Evolutionary conservation across 306 rosid genomes (phyloP), one percentile per base, ranked within the genome.

Genomic region (Mimosa pudica): DNA sequence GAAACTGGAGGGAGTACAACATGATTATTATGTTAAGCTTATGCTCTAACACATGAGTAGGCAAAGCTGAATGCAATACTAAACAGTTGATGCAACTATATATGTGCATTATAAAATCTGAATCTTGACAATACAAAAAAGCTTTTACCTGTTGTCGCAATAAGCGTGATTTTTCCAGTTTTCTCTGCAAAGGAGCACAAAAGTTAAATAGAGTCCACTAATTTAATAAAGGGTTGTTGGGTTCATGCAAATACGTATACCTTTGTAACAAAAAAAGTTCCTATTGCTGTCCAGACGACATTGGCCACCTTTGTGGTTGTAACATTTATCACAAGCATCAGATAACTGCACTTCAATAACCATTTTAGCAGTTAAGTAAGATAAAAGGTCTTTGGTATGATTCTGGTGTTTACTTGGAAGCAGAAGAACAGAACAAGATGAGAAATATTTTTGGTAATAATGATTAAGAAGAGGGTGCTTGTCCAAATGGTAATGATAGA

Each of bases 261-360:
- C 54, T 44, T 10, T 70, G 67, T 42, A 16, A 36, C 79, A 82
- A 3, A 10, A 6, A 35, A 71, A 44, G 24, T 32, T 77, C 13
- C 45, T 58, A 20, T 64, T 11, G 24, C 60, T 41, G 49, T 82
- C 44, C 3, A 58, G 60, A 51, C 18, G 74, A 71, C 85, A 77
- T 48, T 42, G 71, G 54, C 74, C 81, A 70, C 77, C 62, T 48
- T 2, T 70, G 1, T 5, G 1, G 20, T 61, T 13, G 38, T 65
- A 54, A 75, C 88, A 85, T 17, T n/a, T 5, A 4, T 4, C 6
- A 79, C 88, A 85, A 71, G 42, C 71, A 24, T 12, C n/a, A 13
- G 71, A 62, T 16, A 72, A 12, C 3, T 10, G 10, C 9, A 85
- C 79, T 57, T 49, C n/a, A 57, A 74, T 46, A 6, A 6, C 1